phyloP scores from a whole-genome alignment of 2,329 filamentous ascomycete genomes.

The Venturia pyrina region DNA sequence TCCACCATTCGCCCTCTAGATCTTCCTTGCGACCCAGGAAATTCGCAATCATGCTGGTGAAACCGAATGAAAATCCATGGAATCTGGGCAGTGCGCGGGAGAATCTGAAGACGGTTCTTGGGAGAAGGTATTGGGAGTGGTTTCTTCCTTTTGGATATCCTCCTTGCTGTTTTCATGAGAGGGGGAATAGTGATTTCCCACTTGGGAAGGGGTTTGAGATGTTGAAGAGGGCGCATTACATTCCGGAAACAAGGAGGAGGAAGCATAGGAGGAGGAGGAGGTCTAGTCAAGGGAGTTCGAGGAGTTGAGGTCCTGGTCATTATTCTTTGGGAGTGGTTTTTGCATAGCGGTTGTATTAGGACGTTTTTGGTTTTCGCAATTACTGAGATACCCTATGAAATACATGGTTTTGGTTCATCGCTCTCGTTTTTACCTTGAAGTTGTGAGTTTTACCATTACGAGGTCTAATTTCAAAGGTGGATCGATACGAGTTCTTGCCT shows the following conservation, averaged over 20 bases:
- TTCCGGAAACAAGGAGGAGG: not conserved
- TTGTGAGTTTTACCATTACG: no score
- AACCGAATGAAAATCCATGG: conserved; percentile 75
- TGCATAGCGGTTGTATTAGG: not conserved
- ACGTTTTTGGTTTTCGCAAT: no score
- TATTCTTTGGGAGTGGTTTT: not conserved
- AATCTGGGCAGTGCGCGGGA: conserved; percentile 52
- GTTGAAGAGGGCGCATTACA: conserved; percentile 23
- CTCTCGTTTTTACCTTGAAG: no score
- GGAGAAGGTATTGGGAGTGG: conserved; percentile 62
- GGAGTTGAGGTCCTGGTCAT: not conserved
- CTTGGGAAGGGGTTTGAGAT: conserved; percentile 52
- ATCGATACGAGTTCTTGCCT: no score
- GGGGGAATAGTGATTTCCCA: conserved; percentile 55
- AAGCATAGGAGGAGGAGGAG: not conserved
- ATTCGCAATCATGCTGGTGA: conserved; percentile 70
- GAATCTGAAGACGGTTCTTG: conserved; percentile 78
- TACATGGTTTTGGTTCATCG: no score
- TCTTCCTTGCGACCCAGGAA: conserved; percentile 24
- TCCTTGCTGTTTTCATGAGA: conserved; percentile 62
- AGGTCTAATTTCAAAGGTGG: no score
- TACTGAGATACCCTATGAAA: no score
- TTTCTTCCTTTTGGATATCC: conserved; percentile 64
- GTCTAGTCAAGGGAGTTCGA: not conserved
- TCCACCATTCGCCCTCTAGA: not conserved